phyloP scores from a whole-genome alignment of 2,329 filamentous ascomycete species.

The Piedraia hortae region DNA sequence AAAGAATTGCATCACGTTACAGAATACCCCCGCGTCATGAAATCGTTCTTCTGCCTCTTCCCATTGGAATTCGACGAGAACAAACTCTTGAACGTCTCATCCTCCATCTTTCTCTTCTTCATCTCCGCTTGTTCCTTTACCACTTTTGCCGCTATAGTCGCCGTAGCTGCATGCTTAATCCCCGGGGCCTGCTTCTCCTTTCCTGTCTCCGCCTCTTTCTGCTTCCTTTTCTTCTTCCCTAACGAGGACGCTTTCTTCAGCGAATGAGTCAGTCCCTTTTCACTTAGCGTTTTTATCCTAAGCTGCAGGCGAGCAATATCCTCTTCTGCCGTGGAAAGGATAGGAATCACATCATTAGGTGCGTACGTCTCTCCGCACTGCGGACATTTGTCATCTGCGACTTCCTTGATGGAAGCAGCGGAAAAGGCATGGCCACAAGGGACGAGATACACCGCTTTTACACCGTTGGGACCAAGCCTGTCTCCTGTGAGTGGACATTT shows the following conservation, averaged over 20 bases:
- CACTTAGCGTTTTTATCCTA: constrained; percentile 39
- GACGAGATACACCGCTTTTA: constrained; percentile 66
- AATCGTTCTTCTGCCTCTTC: constrained; percentile 18
- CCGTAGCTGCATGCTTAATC: constrained; percentile 74
- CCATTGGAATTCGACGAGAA: constrained; percentile 16
- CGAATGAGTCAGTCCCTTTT: constrained; percentile 53
- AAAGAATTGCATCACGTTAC: too few relatives aligned
- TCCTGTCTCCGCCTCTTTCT: constrained; percentile 18
- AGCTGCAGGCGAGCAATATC: constrained; percentile 42
- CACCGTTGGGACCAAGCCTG: constrained; percentile 48
- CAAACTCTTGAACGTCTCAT: constrained; percentile 21
- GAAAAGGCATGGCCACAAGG: constrained; percentile 91
- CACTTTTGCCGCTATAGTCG: constrained; percentile 61
- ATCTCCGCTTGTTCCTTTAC: constrained; percentile 61
- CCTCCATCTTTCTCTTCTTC: constrained; percentile 49
- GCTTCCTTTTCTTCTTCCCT: constrained; percentile 50
- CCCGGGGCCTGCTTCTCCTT: constrained; percentile 16
- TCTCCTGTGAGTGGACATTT: constrained; percentile 74
- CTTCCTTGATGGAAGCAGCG: constrained; percentile 45
- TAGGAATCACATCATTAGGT: constrained; percentile 50
- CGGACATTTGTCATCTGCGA: constrained; percentile 31
- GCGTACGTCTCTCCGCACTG: constrained; percentile 47
- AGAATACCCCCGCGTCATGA: constrained; percentile 24
- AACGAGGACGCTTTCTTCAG: constrained; percentile 48
- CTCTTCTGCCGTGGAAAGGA: constrained; percentile 41